A percentile compares a stretch with the other conserved stretches of the same genome.
Evolutionary conservation across 306 rosid species (phyloP).

Genomic region (Rosa chinensis): DNA sequence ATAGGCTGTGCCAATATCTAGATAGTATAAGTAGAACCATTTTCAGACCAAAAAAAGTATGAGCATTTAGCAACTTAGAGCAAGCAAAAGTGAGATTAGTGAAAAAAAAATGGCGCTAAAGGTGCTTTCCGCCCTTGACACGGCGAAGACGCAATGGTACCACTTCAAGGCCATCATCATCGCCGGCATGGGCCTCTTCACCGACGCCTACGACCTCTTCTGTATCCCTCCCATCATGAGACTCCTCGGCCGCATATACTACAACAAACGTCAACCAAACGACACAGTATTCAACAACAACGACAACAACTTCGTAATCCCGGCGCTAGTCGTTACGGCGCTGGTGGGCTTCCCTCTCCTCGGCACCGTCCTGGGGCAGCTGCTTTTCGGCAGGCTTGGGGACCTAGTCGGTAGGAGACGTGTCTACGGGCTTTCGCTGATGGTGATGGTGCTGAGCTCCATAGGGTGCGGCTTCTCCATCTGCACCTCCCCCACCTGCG

Average conservation of each 20-base stretch:
- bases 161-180: constrained; percentile 81
- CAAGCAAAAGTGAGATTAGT: not conserved
- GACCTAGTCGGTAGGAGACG: constrained; percentile 61
- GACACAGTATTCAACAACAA: rapidly evolving
- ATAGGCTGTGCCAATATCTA: not conserved
- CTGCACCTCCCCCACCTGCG: constrained; percentile 44
- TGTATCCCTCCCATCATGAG: constrained; percentile 51
- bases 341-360: constrained; percentile 42
- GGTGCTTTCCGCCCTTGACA: constrained; percentile 69
- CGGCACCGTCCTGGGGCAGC: constrained; percentile 62
- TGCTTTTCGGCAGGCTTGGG: constrained; percentile 61
- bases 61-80: not conserved
- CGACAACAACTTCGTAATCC: not conserved
- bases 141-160: constrained; percentile 65
- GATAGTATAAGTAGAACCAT: not conserved
- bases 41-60: not conserved
- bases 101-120: constrained; percentile 35
- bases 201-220: constrained; percentile 75
- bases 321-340: constrained; percentile 24
- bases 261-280: not conserved
- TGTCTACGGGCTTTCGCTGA: constrained; percentile 56
- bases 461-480: constrained; percentile 68
- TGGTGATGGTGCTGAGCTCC: constrained; percentile 57
- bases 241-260: constrained; percentile 56
- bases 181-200: constrained; percentile 90